A percentile compares a stretch with the other conserved stretches of the same genome.
Conservation (phyloP, 2,329 filamentous ascomycete species). For the Colletotrichum tanaceti region DNA sequence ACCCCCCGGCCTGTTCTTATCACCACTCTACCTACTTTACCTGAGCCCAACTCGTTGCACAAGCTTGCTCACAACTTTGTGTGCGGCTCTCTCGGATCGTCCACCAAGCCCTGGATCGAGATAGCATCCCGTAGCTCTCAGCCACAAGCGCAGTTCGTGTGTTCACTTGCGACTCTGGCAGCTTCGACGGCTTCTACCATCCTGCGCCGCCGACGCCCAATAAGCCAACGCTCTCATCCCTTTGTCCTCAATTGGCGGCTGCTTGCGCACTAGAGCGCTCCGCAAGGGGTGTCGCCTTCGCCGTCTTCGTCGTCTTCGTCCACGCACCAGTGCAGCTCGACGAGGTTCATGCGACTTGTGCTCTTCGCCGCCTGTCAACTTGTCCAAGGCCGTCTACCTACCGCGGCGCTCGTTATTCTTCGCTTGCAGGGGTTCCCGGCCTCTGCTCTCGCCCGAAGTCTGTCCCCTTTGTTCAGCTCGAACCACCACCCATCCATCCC, state of each 20-base stretch:
- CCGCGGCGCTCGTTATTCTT: constrained; percentile 21
- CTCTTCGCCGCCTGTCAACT: constrained; percentile 27
- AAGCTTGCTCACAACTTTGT: not conserved
- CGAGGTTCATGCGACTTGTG: constrained; percentile 32
- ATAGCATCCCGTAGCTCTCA: constrained; percentile 22
- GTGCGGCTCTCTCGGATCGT: not conserved
- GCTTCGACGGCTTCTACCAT: constrained; percentile 23
- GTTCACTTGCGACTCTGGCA: constrained; percentile 38
- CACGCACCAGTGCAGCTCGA: constrained; percentile 1
- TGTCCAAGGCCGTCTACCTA: constrained; percentile 5
- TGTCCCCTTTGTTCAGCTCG: constrained; percentile 31
- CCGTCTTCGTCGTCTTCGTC: constrained; percentile 34
- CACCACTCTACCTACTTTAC: not conserved
- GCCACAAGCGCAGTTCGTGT: constrained; percentile 31
- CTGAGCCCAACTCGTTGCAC: not conserved
- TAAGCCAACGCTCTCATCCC: constrained; percentile 2
- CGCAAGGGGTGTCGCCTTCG: constrained; percentile 14
- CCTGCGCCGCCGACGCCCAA: constrained; percentile 24
- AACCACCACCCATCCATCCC: not conserved
- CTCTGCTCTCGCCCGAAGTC: constrained; percentile 30
- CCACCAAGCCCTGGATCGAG: constrained; percentile 16
- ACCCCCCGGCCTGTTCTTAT: not conserved
- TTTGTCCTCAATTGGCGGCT: constrained; percentile 20
- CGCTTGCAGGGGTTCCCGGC: constrained; percentile 37
- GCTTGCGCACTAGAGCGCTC: constrained; percentile 28